Conservation (phyloP, 1,139 yeast genomes). For the Zygoascus sp. region DNA sequence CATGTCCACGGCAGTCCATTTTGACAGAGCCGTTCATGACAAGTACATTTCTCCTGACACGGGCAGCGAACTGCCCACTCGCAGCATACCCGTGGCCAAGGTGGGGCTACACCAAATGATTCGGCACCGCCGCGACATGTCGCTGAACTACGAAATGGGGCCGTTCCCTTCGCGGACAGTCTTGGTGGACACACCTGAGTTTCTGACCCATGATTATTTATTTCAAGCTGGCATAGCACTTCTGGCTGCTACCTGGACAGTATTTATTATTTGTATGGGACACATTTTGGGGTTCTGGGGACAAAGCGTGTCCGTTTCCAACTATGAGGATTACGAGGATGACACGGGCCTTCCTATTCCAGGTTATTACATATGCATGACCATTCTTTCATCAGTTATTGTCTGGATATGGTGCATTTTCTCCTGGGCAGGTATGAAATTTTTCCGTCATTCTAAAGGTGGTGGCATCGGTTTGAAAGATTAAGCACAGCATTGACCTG, state of each 20-base stretch:
- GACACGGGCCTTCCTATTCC: conserved; percentile 37
- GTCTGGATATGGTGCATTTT: conserved; percentile 73
- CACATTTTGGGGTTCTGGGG: conserved; percentile 26
- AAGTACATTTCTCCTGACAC: no score
- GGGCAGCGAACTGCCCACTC: neutral
- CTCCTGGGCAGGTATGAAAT: conserved; percentile 74
- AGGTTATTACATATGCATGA: conserved; percentile 47
- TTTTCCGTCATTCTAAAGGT: conserved; percentile 72
- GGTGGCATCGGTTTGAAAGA: conserved; percentile 19
- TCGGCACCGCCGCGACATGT: conserved; percentile 15
- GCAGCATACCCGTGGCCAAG: neutral
- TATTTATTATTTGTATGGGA: conserved; percentile 29
- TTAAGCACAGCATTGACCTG: neutral
- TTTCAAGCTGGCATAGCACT: conserved; percentile 15
- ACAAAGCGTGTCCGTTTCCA: conserved; percentile 15
- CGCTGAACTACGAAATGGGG: conserved; percentile 9
- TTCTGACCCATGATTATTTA: neutral
- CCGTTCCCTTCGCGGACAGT: neutral
- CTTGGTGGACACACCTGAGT: neutral
- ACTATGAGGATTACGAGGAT: conserved; percentile 27
- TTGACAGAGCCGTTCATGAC: neutral
- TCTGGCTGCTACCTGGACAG: conserved; percentile 27
- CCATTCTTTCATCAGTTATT: conserved; percentile 51
- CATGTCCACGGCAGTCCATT: neutral
- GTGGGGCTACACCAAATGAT: conserved; percentile 13